Percentiles rank a stretch among this genome's conserved stretches.
These are phyloP conservation scores for Actinomortierella wolfii DNA, from an alignment of 371 early-diverging fungal species.

Conservation along the genomic window DNA sequence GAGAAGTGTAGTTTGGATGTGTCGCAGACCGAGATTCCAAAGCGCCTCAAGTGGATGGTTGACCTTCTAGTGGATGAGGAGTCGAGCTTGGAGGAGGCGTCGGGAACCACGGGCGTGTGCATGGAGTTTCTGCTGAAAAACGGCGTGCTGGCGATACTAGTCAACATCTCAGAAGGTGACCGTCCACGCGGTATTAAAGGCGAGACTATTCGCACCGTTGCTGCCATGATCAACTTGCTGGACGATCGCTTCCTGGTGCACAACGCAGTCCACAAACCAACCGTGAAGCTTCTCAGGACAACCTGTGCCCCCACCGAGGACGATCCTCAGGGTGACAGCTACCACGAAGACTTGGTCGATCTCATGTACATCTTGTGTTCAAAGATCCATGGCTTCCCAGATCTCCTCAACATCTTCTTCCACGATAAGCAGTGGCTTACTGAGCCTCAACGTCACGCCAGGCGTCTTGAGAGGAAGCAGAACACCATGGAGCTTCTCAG, in stretches of 20 bases:
- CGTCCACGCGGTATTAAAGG: conserved; percentile 86
- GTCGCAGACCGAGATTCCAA: conserved; percentile 81
- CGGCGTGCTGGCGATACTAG: conserved; percentile 78
- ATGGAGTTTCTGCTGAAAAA: conserved; percentile 92
- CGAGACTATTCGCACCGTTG: conserved; percentile 79
- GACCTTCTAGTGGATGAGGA: conserved; percentile 93
- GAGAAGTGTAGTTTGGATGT: conserved; percentile 63
- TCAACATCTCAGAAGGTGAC: conserved; percentile 80
- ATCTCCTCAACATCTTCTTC: conserved; percentile 89
- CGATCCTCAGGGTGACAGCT: conserved; percentile 62
- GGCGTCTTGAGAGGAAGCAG: conserved; percentile 33
- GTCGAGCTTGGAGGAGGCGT: conserved; percentile 64
- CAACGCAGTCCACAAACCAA: conserved; percentile 88
- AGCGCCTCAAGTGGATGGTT: conserved; percentile 78
- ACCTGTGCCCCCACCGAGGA: conserved; percentile 60
- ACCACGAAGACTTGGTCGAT: conserved; percentile 86
- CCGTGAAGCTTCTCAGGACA: conserved; percentile 73
- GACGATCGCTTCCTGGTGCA: conserved; percentile 90
- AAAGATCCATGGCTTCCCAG: conserved; percentile 90
- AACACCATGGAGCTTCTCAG: conserved; percentile 35
- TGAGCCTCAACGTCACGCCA: conserved; percentile 56
- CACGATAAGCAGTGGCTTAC: conserved; percentile 81
- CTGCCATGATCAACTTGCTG: conserved; percentile 83
- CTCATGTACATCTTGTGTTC: conserved; percentile 87
- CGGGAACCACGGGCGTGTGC: conserved; percentile 81